Evolutionary conservation across 169 alveolate genomes (phyloP).

Genomic region (Plasmodium malariae): DNA sequence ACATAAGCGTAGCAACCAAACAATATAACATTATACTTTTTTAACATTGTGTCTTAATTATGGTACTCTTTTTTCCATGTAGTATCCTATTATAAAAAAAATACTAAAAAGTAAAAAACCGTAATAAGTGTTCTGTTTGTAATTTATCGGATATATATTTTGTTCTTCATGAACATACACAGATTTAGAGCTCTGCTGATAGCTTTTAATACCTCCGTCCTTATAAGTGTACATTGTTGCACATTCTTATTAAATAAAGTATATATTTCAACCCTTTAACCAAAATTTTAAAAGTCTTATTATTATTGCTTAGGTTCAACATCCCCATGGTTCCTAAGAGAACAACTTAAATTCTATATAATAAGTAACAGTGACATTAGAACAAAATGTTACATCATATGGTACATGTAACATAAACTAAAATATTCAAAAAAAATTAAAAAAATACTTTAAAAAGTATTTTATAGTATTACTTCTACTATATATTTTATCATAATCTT

Average conservation of each 20-base stretch:
- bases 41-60: no score
- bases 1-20: neutral
- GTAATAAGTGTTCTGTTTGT: neutral
- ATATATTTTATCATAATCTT: conserved; percentile 8
- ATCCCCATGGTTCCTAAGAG: neutral
- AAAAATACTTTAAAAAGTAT: no score
- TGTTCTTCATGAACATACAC: neutral
- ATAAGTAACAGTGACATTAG: neutral
- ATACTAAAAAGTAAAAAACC: conserved; percentile 6
- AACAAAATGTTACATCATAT: no score
- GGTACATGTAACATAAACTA: no score
- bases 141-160: conserved; percentile 5
- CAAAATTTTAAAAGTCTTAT: neutral
- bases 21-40: no score
- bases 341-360: no score
- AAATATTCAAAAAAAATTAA: no score
- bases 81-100: conserved; percentile 9
- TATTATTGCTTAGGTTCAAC: neutral
- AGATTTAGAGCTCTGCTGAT: conserved; percentile 13
- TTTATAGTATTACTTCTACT: no score
- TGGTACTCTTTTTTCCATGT: conserved; percentile 12
- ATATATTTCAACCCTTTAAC: neutral
- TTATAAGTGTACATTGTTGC: conserved; percentile 5
- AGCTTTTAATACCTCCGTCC: conserved; percentile 8
- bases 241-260: neutral